Percentiles rank a stretch among this genome's conserved stretches.
Evolutionary conservation across 164 flowering plant species (phyloP).

Genomic region (Liriodendron chinense): DNA sequence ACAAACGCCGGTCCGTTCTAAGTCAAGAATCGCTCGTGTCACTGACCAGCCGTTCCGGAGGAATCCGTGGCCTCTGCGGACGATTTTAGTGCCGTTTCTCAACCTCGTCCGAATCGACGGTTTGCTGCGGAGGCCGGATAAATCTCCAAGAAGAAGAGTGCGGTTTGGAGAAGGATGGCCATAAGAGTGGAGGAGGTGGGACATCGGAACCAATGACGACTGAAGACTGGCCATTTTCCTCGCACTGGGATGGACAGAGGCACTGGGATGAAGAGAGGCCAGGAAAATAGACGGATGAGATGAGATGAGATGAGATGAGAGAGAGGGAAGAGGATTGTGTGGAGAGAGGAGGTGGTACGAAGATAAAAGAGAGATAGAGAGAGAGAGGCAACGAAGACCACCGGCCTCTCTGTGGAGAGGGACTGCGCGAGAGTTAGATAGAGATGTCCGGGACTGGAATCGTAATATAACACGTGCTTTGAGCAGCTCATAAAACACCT

Average conservation of each 20-base stretch:
- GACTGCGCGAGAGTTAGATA: too few relatives aligned
- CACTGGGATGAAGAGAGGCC: neutral
- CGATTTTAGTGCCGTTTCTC: conserved; percentile 18
- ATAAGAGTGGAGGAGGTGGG: conserved; percentile 34
- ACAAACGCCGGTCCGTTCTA: conserved; percentile 22
- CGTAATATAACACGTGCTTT: too few relatives aligned
- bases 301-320: neutral
- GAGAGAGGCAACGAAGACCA: neutral
- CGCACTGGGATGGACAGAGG: neutral
- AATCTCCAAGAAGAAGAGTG: conserved; percentile 42
- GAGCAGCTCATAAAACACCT: too few relatives aligned
- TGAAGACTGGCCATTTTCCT: conserved; percentile 31
- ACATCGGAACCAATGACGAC: conserved; percentile 23
- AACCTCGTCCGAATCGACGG: conserved; percentile 30
- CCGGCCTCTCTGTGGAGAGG: neutral
- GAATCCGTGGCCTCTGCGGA: conserved; percentile 7
- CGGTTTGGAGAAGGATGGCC: conserved; percentile 21
- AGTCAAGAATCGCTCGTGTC: conserved; percentile 51
- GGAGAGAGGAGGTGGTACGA: neutral
- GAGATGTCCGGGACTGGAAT: too few relatives aligned
- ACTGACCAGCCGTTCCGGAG: conserved; percentile 13
- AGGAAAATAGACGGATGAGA: too few relatives aligned
- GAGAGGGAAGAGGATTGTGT: neutral
- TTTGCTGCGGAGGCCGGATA: conserved; percentile 35
- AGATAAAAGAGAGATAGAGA: neutral